These are phyloP conservation scores for Beauveria asiatica DNA, from an alignment of 2,329 filamentous ascomycete species.

Conservation along the genomic window DNA sequence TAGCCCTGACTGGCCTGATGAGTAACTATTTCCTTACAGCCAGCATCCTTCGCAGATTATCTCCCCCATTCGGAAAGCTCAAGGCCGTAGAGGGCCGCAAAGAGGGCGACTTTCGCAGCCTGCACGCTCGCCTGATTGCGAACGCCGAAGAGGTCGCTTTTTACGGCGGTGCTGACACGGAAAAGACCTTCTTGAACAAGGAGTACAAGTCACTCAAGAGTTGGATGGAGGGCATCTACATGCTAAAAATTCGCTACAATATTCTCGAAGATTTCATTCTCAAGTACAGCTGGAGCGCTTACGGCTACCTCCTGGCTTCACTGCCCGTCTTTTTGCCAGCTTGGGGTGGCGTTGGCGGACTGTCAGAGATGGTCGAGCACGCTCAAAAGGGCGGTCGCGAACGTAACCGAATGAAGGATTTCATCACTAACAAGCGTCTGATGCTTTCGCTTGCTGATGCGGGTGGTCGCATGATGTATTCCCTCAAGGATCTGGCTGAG, in stretches of 20 bases:
- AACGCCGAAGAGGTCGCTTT: slow-evolving; percentile 98
- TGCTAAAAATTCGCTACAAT: slow-evolving; percentile 95
- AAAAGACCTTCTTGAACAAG: slow-evolving; percentile 83
- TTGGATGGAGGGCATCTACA: slow-evolving; percentile 99
- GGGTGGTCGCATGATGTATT: slow-evolving; percentile 98
- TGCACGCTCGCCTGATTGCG: slow-evolving; percentile 86
- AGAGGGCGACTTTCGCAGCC: slow-evolving; percentile 86
- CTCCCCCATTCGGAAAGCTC: slow-evolving; percentile 91
- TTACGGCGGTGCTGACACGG: slow-evolving; percentile 91
- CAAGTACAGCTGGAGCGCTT: slow-evolving; percentile 98
- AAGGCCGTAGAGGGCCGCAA: slow-evolving; percentile 93
- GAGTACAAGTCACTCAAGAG: slow-evolving; percentile 88
- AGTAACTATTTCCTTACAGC: slow-evolving; percentile 94
- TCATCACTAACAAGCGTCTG: slow-evolving; percentile 96
- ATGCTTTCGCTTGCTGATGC: slow-evolving; percentile 97
- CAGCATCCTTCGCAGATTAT: slow-evolving; percentile 77
- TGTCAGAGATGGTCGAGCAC: slow-evolving; percentile 52
- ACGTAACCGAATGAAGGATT: slow-evolving; percentile 88
- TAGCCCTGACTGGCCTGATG: slow-evolving; percentile 77
- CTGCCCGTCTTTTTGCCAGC: slow-evolving; percentile 89
- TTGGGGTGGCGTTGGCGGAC: slow-evolving; percentile 78
- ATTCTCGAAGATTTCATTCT: slow-evolving; percentile 97
- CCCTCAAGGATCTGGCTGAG: slow-evolving; percentile 94
- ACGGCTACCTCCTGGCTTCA: slow-evolving; percentile 88
- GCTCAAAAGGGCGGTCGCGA: slow-evolving; percentile 53